Evolutionary conservation across 768 basidiomycete genomes (phyloP).

Genomic region (Naganishia onofrii): DNA sequence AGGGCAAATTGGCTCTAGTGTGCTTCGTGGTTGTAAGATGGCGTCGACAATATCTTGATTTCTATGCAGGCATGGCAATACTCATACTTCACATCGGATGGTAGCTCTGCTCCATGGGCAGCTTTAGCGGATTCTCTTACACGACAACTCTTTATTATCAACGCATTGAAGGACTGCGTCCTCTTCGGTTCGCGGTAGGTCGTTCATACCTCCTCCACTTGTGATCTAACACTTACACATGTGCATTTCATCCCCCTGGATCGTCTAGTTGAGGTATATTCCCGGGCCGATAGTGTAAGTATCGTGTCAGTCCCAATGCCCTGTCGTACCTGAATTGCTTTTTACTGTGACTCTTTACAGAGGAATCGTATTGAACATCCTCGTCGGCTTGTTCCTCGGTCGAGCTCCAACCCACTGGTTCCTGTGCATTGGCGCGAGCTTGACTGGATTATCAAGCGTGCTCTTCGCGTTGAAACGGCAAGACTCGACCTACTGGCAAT

Average conservation of each 20-base stretch:
- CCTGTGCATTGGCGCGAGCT: background rate
- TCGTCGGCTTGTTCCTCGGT: background rate
- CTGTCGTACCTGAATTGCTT: too few species aligned
- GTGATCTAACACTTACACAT: background rate
- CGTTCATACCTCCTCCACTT: background rate
- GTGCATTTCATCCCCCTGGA: background rate
- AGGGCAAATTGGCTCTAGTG: background rate
- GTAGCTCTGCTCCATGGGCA: background rate
- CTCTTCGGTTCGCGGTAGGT: background rate
- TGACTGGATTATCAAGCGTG: background rate
- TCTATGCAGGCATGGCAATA: background rate
- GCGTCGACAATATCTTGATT: background rate
- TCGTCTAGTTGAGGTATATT: background rate
- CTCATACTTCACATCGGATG: too few species aligned
- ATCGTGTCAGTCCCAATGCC: background rate
- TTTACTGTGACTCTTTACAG: background rate
- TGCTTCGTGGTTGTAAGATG: background rate
- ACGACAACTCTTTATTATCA: background rate
- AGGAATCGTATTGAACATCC: background rate
- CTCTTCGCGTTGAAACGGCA: background rate
- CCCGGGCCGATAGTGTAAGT: constrained; percentile 2
- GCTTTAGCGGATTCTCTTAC: background rate
- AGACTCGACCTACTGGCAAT: background rate
- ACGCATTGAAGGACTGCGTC: background rate
- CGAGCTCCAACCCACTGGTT: constrained; percentile 4